Percentiles rank a stretch among this genome's conserved stretches.
These are phyloP conservation scores for Kernera saxatilis DNA, from an alignment of 345 rosid genomes.

Conservation along the genomic window DNA sequence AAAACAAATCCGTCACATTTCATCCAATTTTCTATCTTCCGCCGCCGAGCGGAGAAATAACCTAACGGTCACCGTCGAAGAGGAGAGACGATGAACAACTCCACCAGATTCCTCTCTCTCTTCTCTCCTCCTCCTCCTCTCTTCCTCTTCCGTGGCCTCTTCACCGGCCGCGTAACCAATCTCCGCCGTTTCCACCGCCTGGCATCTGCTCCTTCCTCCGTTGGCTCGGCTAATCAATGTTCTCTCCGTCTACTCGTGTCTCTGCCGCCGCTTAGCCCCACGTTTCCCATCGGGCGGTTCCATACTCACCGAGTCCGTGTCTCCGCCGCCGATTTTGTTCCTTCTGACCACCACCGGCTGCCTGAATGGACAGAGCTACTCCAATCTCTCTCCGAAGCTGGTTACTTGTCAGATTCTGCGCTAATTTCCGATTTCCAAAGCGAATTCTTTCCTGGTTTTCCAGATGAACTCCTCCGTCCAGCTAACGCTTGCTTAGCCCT, in stretches of 20 bases:
- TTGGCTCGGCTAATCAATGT: background rate
- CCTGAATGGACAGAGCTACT: conserved; percentile 45
- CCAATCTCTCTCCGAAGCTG: conserved; percentile 33
- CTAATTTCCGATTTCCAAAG: background rate
- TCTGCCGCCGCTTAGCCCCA: conserved; percentile 12
- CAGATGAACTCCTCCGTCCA: conserved; percentile 49
- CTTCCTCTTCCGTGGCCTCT: conserved; percentile 27
- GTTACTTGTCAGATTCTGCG: conserved; percentile 33
- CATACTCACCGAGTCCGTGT: conserved; percentile 13
- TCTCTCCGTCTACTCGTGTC: background rate
- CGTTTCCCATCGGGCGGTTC: conserved; percentile 22
- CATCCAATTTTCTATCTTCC: background rate
- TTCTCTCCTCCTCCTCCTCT: conserved; percentile 47
- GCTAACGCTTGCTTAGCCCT: conserved; percentile 59
- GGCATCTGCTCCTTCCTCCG: background rate
- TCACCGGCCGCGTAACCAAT: conserved; percentile 30
- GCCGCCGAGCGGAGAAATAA: background rate
- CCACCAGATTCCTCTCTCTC: conserved; percentile 57
- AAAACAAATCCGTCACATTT: background rate
- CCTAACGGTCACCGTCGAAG: conserved; percentile 20
- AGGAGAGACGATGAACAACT: conserved; percentile 44
- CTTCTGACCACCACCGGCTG: conserved; percentile 20
- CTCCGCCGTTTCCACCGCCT: conserved; percentile 21
- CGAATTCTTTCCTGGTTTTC: conserved; percentile 38
- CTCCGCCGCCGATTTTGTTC: conserved; percentile 17